Evolutionary conservation across 73 alveolate species (phyloP), one percentile per base, ranked within the genome.

Genomic region (Effrenium voratum): DNA sequence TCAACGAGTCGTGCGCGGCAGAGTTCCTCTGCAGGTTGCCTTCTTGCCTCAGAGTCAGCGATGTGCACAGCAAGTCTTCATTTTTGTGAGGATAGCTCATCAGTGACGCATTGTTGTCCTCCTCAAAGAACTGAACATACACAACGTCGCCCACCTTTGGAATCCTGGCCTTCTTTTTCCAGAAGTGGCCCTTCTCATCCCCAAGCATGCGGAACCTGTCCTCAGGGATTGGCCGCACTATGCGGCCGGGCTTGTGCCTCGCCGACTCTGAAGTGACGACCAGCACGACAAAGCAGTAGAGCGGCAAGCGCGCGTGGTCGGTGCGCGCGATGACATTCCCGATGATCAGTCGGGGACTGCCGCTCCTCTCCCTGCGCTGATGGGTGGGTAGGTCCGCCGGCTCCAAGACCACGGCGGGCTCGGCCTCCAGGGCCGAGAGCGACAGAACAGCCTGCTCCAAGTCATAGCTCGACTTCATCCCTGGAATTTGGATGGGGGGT

Each of bases 151-250:
- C 96, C 2, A 90, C 41, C 55, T 66, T 57, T 5, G 96, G 96
- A 30, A 90, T 75, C 87, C 96, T 43, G 50, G 5, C n/a, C 86
- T 68, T 90, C 66, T 90, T 90, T 76, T 44, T 47, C 96, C 96
- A 90, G 45, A 90, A 90, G 28, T 68, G 96, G 55, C 96, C 96
- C 47, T 90, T 90, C 77, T 90, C 96, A 44, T 90, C 96, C 3
- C 96, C 96, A 1, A 90, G 36, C 22, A 90, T 52, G 1, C 96
- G 72, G 41, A 88, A 88, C 44, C 96, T 50, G 43, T 90, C 96
- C n/a, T 60, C 96, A 0, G 96, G 96, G 57, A 90, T 90, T 16
- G 96, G 96, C 36, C 96, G 43, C 43, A 90, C 96, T 24, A 90
- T 43, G 59, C 76, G 38, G 32, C 96, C 96, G 2, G 86, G 59